Percentiles rank a stretch among this genome's conserved stretches.
These are phyloP conservation scores for Cyberlindnera amylophila DNA, from an alignment of 805 yeast genomes.

Conservation along the genomic window DNA sequence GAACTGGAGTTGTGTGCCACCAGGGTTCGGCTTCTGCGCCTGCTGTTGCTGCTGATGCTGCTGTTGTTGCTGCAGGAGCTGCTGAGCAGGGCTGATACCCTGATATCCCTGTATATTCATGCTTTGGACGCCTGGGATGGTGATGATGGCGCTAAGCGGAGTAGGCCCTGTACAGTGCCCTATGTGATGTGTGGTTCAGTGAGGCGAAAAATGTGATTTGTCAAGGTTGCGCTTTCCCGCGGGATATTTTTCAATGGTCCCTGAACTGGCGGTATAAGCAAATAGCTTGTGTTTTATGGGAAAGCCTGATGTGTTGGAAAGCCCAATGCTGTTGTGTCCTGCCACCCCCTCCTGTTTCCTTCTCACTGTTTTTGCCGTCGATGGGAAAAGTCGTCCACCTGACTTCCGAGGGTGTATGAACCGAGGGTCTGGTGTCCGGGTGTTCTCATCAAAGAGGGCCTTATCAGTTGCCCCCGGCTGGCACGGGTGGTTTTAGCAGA, in stretches of 20 bases:
- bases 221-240: no score
- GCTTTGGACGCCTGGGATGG: background rate
- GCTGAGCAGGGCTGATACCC: slow-evolving; percentile 27
- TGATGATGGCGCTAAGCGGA: background rate
- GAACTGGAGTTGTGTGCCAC: slow-evolving; percentile 21
- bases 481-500: background rate
- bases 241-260: no score
- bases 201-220: no score
- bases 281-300: no score
- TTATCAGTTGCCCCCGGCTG: no score
- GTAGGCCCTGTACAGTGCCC: no score
- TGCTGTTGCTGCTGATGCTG: slow-evolving; percentile 20
- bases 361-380: background rate
- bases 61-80: slow-evolving; percentile 24
- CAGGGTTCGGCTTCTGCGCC: slow-evolving; percentile 14
- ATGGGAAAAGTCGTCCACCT: background rate
- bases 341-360: background rate
- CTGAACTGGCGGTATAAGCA: no score
- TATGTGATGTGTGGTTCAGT: background rate
- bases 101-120: slow-evolving; percentile 27
- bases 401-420: background rate
- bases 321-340: background rate
- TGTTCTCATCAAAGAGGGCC: no score
- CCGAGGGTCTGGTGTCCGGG: slow-evolving; percentile 1
- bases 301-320: no score